Evolutionary conservation across 768 basidiomycete genomes (phyloP).

Genomic region (Suillus variegatus): DNA sequence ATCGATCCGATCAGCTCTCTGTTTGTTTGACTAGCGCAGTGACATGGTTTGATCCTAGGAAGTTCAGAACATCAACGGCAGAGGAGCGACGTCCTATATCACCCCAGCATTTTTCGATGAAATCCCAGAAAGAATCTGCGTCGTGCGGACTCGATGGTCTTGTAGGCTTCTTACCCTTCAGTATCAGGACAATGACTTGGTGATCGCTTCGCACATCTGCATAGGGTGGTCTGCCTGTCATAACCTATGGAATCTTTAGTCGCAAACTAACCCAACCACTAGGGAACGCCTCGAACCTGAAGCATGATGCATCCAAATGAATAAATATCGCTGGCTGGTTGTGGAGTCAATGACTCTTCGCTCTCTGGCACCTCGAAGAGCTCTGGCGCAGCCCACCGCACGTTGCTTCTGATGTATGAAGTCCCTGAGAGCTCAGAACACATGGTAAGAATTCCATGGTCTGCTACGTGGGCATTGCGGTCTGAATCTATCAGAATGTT

Average conservation of each 20-base stretch:
- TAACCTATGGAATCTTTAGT: constrained; percentile 11
- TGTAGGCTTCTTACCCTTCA: constrained; percentile 12
- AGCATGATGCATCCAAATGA: constrained; percentile 32
- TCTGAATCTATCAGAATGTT: constrained; percentile 37
- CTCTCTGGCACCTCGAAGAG: constrained; percentile 33
- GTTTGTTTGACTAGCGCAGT: background rate
- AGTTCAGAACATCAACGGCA: constrained; percentile 11
- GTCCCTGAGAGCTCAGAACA: constrained; percentile 25
- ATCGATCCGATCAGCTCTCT: background rate
- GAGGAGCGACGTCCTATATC: constrained; percentile 19
- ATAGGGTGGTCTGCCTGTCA: constrained; percentile 29
- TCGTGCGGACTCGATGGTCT: constrained; percentile 17
- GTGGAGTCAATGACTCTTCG: background rate
- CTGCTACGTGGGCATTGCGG: constrained; percentile 34
- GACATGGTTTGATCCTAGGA: constrained; percentile 7
- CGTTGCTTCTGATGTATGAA: constrained; percentile 20
- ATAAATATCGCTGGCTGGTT: constrained; percentile 20
- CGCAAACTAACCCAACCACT: background rate
- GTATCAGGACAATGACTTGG: constrained; percentile 26
- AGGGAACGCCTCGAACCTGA: constrained; percentile 17
- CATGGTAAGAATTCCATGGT: constrained; percentile 38
- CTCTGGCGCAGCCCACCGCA: constrained; percentile 47
- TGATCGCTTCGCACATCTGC: constrained; percentile 19
- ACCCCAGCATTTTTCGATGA: constrained; percentile 26
- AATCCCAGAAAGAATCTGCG: constrained; percentile 23